Percentiles rank a stretch among this genome's conserved stretches.
Evolutionary conservation across 805 yeast species (phyloP).

Genomic region (Ogataea pini): DNA sequence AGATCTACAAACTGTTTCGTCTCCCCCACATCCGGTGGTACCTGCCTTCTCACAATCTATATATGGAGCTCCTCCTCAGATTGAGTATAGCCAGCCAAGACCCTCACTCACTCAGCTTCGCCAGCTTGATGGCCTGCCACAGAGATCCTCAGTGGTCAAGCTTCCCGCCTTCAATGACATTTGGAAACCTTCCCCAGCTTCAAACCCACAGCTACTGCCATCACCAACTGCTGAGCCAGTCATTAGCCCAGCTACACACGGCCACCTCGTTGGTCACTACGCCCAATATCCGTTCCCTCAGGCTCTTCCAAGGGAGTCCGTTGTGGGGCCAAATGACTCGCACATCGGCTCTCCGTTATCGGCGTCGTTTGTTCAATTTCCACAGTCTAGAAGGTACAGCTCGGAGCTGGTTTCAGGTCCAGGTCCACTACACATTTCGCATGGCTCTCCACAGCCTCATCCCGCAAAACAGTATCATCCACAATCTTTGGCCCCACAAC

Average conservation of each 20-base stretch:
- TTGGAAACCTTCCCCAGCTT: constrained; percentile 71
- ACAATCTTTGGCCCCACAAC: background rate
- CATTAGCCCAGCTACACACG: background rate
- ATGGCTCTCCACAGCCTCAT: constrained; percentile 1
- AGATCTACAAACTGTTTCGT: constrained; percentile 8
- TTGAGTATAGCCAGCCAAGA: background rate
- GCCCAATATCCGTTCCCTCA: background rate
- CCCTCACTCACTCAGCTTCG: background rate
- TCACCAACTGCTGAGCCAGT: background rate
- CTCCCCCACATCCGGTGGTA: constrained; percentile 10
- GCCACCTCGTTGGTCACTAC: background rate
- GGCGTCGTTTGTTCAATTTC: constrained; percentile 10
- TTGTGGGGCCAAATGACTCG: constrained; percentile 4
- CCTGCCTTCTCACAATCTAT: background rate
- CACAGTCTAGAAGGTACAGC: constrained; percentile 6
- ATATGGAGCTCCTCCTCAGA: background rate
- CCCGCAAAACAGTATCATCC: background rate
- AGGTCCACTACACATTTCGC: background rate
- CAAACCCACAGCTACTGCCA: background rate
- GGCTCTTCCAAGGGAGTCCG: background rate
- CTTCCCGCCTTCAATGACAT: constrained; percentile 77
- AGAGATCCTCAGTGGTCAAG: constrained; percentile 56
- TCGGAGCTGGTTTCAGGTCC: background rate
- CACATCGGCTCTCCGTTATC: constrained; percentile 9
- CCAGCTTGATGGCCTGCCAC: constrained; percentile 34